Evolutionary conservation across 177 flowering plant species (phyloP), one percentile per base, ranked within the genome.

Genomic region (Telopea speciosissima): DNA sequence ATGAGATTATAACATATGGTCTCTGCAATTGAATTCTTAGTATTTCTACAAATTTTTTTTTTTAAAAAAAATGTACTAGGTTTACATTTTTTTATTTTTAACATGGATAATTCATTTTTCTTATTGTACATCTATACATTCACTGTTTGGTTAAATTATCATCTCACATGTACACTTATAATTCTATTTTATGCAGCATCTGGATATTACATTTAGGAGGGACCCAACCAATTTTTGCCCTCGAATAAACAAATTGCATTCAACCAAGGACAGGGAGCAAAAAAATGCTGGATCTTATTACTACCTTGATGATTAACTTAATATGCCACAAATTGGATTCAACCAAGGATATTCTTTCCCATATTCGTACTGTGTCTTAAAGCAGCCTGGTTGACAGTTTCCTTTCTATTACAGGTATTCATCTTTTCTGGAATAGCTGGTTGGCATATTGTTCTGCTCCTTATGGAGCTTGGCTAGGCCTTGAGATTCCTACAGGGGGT

Each of bases 181-280:
- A 12, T 10, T 14, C 24, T 1, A 8, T 24, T 68, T 1, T 62
- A 26, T 84, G 81, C 84, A 89, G 93, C 94, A 91, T 73, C 77
- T 91, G 72, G 88, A 89, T 76, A 89, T 91, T 75, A 91, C 97
- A 65, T 91, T 91, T 68, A 87, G 97, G 78, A 81, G 93, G 68
- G 97, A 91, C 65, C 97, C 93, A 62, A 87, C 94, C 23, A 91
- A 91, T 65, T 88, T 23, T 74, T 82, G 97, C 8, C 97, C 94
- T 60, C 83, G 97, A 65, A 91, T 91, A 70, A 89, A 91, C 78
- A 91, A 91, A 73, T 59, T 89, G 73, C 91, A 87, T 0, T 91
- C 97, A 9, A 83, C 91, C 0, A 91, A 89, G 76, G 94, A 91
- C 78, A 81, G 94, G 71, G 94, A 89, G 67, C 97, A 89, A 69